phyloP scores from a whole-genome alignment of 306 rosid species.

The Malus sieversii region DNA sequence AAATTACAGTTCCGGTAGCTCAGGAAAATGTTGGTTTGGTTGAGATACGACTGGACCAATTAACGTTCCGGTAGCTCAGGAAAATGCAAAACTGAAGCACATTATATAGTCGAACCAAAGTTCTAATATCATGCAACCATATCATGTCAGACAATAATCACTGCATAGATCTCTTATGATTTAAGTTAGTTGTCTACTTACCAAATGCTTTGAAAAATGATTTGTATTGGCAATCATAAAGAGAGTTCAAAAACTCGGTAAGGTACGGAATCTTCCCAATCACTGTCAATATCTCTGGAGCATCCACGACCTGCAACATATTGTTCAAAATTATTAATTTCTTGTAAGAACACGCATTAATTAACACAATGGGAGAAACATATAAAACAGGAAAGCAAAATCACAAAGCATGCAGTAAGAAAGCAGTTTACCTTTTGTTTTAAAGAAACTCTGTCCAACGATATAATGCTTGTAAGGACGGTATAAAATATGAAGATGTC shows the following conservation, averaged over 20 bases:
- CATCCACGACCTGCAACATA: conserved; percentile 75
- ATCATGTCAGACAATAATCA: neutral
- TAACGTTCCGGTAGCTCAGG: neutral
- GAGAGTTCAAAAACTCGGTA: conserved; percentile 72
- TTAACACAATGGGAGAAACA: neutral
- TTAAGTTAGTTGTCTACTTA: conserved; percentile 28
- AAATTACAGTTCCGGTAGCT: too few relatives aligned
- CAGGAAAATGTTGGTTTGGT: neutral
- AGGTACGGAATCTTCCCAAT: conserved; percentile 85
- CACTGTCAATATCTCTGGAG: conserved; percentile 91
- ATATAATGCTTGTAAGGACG: conserved; percentile 85
- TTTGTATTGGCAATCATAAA: conserved; percentile 80
- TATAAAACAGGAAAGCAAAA: neutral
- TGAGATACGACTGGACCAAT: neutral
- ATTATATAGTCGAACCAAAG: neutral
- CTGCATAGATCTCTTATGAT: neutral
- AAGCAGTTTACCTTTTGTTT: conserved; percentile 69
- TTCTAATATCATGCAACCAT: neutral
- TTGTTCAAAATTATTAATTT: neutral
- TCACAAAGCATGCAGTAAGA: neutral
- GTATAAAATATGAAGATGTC: conserved; percentile 90
- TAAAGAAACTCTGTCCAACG: conserved; percentile 88
- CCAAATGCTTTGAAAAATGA: conserved; percentile 90
- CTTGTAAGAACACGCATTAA: neutral
- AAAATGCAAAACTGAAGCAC: neutral